These are phyloP conservation scores for Vachellia pachyceras DNA, from an alignment of 306 rosid species.

Conservation along the genomic window DNA sequence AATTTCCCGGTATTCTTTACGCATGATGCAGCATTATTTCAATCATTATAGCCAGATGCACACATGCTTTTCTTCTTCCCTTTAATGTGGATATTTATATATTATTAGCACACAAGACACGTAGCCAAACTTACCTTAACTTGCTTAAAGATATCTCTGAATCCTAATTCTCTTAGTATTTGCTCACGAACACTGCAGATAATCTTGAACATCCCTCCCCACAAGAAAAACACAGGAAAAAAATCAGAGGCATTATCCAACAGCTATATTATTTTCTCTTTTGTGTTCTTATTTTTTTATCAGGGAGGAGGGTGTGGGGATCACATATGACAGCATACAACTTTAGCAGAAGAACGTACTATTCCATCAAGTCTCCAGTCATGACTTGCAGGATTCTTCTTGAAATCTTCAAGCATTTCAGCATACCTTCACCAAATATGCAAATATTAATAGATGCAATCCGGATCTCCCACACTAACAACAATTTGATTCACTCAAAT, in stretches of 20 bases:
- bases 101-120: background rate
- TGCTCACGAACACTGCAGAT: slow-evolving; percentile 92
- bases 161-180: slow-evolving; percentile 87
- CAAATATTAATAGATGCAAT: slow-evolving; percentile 36
- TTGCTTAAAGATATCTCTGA: slow-evolving; percentile 88
- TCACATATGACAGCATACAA: slow-evolving; percentile 2
- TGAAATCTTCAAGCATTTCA: slow-evolving; percentile 82
- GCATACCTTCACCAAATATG: slow-evolving; percentile 58
- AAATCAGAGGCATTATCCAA: slow-evolving; percentile 14
- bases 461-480: slow-evolving; percentile 28
- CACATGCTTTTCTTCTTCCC: slow-evolving; percentile 16
- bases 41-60: slow-evolving; percentile 29
- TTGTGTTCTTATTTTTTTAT: background rate
- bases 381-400: slow-evolving; percentile 95
- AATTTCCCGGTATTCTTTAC: background rate
- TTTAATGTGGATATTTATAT: slow-evolving; percentile 16
- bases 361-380: slow-evolving; percentile 92
- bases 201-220: slow-evolving; percentile 55
- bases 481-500: background rate
- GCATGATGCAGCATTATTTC: slow-evolving; percentile 12
- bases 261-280: slow-evolving; percentile 1
- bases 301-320: background rate
- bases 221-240: background rate
- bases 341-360: slow-evolving; percentile 55
- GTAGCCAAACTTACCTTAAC: slow-evolving; percentile 66